Base-by-base conservation (phyloP, 331 rosid genomes). In the Prunus yedoensis region DNA sequence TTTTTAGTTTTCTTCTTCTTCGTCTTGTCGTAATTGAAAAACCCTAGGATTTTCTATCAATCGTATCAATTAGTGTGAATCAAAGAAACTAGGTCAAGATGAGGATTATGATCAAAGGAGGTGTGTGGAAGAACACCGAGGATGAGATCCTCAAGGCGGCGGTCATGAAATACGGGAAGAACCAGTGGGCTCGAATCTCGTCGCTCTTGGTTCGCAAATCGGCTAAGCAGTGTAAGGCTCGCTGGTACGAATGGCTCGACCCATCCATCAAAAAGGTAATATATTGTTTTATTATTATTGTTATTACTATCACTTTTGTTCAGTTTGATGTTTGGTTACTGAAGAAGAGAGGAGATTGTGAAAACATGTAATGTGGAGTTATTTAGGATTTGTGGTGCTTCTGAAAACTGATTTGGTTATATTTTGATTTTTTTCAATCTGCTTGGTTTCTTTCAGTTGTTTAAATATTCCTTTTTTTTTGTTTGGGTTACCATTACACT, bases 81-180 rank as follows among this genome's bases (percentile, higher is more conserved):
- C 56, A 56, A 20, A 75, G 30, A 62, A 62, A 73, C 67, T 23
- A 41, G 11, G 81, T 61, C 74, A 91, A 88, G 79, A 93, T 93
- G 98, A 93, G 98, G 97, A 93, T 93, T 77, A 93, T 93, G 98
- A 93, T 93, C 25, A 93, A 93, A 69, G 98, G 97, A 23, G 97
- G 97, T 75, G 97, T 93, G 79, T 93, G 98, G 97, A 93, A 93
- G 79, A 93, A 93, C 94, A 93, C 98, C 21, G 97, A 93, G 71
- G 98, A 93, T 89, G 98, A 93, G 88, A 91, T 93, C 83, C 91
- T 93, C 16, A 93, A 93, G 81, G 98, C 98, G 23, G 98, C 96
- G 84, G 98, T 91, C 25, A 93, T 93, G 98, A 93, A 93, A 71
- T 93, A 91, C 77, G 96, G 98, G 4, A 91, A 93, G 71, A 93